Conservation (phyloP, 1,284 basidiomycete genomes). For the Cryptococcus amylolentus region DNA sequence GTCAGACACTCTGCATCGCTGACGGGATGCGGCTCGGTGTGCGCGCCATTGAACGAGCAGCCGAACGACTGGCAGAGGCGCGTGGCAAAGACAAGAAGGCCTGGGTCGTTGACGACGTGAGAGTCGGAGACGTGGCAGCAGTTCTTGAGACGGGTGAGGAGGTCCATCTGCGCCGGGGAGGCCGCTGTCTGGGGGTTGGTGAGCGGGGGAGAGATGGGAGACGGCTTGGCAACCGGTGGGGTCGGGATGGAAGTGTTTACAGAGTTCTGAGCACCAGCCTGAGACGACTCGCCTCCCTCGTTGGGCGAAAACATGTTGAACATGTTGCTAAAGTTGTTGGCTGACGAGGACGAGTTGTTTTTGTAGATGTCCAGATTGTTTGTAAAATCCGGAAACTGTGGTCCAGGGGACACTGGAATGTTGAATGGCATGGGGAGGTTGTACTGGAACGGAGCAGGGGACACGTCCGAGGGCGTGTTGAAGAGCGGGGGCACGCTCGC, state of each 20-base stretch:
- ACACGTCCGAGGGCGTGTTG: slow-evolving; percentile 7
- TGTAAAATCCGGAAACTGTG: slow-evolving; percentile 28
- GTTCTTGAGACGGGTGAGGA: slow-evolving; percentile 45
- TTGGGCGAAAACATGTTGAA: slow-evolving; percentile 26
- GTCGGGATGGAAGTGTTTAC: background rate
- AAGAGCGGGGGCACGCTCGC: slow-evolving; percentile 11
- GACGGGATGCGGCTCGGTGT: slow-evolving; percentile 27
- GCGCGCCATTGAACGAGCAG: slow-evolving; percentile 39
- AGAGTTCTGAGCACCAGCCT: background rate
- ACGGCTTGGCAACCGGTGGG: slow-evolving; percentile 2
- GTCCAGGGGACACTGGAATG: slow-evolving; percentile 34
- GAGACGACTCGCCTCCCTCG: background rate
- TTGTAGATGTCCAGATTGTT: slow-evolving; percentile 23
- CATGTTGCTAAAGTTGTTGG: slow-evolving; percentile 26
- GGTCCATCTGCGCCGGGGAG: slow-evolving; percentile 26
- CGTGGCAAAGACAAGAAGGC: slow-evolving; percentile 48
- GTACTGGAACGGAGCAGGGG: slow-evolving; percentile 35
- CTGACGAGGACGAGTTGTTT: slow-evolving; percentile 2
- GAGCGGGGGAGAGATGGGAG: slow-evolving; percentile 14
- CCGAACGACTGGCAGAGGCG: slow-evolving; percentile 46
- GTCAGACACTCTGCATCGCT: slow-evolving; percentile 43
- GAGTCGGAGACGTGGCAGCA: slow-evolving; percentile 49
- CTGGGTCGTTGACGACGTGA: slow-evolving; percentile 49
- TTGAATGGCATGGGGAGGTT: slow-evolving; percentile 41
- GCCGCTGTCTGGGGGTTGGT: background rate